phyloP scores from a whole-genome alignment of 108 stramenopile species.

The Cyclotella choctawhatcheeana region DNA sequence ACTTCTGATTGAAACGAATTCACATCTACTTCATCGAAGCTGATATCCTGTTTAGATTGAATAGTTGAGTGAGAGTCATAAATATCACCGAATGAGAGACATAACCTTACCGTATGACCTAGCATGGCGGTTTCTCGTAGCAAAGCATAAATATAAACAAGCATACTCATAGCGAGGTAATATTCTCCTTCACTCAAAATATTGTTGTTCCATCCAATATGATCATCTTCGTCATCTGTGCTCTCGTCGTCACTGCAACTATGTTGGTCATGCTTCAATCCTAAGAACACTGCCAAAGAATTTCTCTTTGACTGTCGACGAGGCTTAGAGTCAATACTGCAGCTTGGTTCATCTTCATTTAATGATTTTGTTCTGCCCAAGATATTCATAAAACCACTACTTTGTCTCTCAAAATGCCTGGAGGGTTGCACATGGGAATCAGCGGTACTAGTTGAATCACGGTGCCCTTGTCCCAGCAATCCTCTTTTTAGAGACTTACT shows the following conservation, averaged over 20 bases:
- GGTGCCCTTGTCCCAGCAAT: background rate
- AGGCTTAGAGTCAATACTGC: background rate
- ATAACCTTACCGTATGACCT: constrained; percentile 14
- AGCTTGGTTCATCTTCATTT: too few relatives aligned
- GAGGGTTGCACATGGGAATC: background rate
- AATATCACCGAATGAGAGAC: background rate
- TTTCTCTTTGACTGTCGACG: background rate
- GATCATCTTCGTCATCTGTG: constrained; percentile 2
- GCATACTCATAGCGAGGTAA: constrained; percentile 21
- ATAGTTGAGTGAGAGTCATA: too few relatives aligned
- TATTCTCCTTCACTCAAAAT: constrained; percentile 27
- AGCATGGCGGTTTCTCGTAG: constrained; percentile 4
- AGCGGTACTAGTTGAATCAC: background rate
- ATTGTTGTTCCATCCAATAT: background rate
- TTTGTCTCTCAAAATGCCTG: too few relatives aligned
- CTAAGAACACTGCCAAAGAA: too few relatives aligned
- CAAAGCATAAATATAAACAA: constrained; percentile 9
- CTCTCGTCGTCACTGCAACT: constrained; percentile 3
- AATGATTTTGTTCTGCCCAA: too few relatives aligned
- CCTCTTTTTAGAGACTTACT: background rate
- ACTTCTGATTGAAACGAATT: constrained; percentile 10
- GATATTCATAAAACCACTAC: too few relatives aligned
- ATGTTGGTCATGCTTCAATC: too few relatives aligned
- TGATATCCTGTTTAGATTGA: background rate
- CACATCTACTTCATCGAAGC: constrained; percentile 20